Base-by-base conservation (phyloP, 2,329 filamentous ascomycete species). In the Aspergillus carbonarius region DNA sequence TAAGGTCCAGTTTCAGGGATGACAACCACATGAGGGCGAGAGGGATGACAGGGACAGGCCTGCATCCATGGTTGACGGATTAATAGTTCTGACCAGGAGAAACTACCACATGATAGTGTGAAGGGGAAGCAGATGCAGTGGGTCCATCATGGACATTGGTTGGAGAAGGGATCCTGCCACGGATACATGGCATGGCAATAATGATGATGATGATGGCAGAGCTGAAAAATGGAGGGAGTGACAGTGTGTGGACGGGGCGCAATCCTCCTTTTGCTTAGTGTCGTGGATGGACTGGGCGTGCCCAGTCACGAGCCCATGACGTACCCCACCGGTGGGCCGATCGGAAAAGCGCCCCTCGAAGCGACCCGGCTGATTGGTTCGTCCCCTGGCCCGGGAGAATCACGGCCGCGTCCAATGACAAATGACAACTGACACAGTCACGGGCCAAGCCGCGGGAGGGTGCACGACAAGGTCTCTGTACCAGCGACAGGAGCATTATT, bases 281-380 rank as follows among this genome's bases (percentile, higher is more conserved):
- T 30, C 17, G 39, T 25, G 23, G 37, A 34, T 20, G 60, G 59
- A 57, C 60, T 63, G 57, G 60, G 59, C 60, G 53, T 42, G 42
- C 55, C 51, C 57, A 58, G 34, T 60, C 51, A 58, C 42, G 47
- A 44, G 34, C 32, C 37, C 46, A 58, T 57, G 49, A 40, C 32
- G 34, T 47, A 48, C 55, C 59, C 63, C 61, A 62, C 61, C 20
- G 8, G 40, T 51, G 56, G 42, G 58, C 58, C 61, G 63, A 65
- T 65, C 63, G 58, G 60, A 55, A 63, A 35, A 46, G 53, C 30
- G 52, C 37, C 58, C 56, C 57, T 61, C 55, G 52, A 32, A 32
- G 32, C n/a, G 51, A 40, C 58, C 58, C 60, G 55, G 55, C 47
- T 58, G 54, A 59, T 60, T 61, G 57, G 59, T 60, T 59, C 58